These are phyloP conservation scores for Zygosaccharomyces sapae DNA, from an alignment of 1,139 yeast species.

Conservation along the genomic window DNA sequence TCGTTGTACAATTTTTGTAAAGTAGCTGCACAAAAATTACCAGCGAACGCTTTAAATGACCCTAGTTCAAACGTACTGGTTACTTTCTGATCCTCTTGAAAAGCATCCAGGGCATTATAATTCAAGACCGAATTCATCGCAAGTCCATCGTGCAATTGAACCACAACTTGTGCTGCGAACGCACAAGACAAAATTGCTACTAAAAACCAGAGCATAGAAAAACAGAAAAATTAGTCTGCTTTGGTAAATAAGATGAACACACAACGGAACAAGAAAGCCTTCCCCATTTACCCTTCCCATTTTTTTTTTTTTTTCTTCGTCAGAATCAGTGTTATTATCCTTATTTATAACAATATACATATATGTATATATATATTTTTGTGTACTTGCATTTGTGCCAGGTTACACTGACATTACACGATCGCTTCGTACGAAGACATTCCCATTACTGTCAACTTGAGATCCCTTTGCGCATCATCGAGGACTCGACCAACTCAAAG, in stretches of 20 bases:
- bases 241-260: too few species aligned
- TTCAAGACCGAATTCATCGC: not conserved
- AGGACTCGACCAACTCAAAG: too few species aligned
- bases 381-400: not conserved
- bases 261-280: too few species aligned
- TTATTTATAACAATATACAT: too few species aligned
- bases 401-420: not conserved
- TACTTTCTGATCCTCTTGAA: not conserved
- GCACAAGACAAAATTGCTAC: constrained; percentile 1
- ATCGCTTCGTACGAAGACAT: not conserved
- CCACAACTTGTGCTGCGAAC: constrained; percentile 9
- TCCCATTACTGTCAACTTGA: too few species aligned
- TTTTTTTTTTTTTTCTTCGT: too few species aligned
- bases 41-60: constrained; percentile 29
- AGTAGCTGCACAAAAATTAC: constrained; percentile 25
- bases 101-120: not conserved
- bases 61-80: constrained; percentile 27
- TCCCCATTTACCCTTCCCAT: too few species aligned
- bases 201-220: not conserved
- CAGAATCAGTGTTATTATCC: too few species aligned
- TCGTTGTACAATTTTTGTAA: constrained; percentile 27
- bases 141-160: constrained; percentile 12
- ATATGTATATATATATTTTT: not conserved
- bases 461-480: too few species aligned
- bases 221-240: not conserved